A percentile compares a stretch with the other conserved stretches of the same genome.
Evolutionary conservation across 495 filamentous ascomycete species (phyloP).

Genomic region (Podospora sp.): DNA sequence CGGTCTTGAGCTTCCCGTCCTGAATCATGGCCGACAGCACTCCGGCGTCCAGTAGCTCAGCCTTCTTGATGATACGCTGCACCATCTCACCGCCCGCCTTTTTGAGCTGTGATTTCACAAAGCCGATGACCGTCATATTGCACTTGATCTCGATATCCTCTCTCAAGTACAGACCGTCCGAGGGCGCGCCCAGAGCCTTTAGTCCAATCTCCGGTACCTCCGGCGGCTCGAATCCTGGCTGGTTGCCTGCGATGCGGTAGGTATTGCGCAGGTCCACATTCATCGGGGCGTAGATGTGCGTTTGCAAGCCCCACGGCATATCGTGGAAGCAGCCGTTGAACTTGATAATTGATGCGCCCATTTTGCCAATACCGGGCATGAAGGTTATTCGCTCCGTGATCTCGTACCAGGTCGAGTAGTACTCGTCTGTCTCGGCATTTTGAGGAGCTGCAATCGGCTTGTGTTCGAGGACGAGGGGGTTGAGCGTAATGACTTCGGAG

Average conservation of each 20-base stretch:
- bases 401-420: constrained; percentile 72
- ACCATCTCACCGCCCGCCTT: constrained; percentile 67
- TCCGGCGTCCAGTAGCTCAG: constrained; percentile 54
- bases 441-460: constrained; percentile 63
- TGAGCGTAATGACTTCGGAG: constrained; percentile 72
- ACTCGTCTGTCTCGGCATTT: constrained; percentile 68
- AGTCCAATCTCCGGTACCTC: constrained; percentile 60
- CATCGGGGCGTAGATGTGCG: constrained; percentile 72
- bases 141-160: constrained; percentile 76
- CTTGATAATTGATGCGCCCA: constrained; percentile 63
- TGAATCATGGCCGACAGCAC: constrained; percentile 53
- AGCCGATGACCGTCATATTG: constrained; percentile 66
- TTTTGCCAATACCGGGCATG: constrained; percentile 61
- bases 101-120: constrained; percentile 72
- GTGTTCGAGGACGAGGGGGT: constrained; percentile 71
- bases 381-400: constrained; percentile 66
- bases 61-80: constrained; percentile 67
- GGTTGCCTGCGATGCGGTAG: constrained; percentile 60
- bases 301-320: constrained; percentile 67
- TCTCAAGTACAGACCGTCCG: constrained; percentile 69
- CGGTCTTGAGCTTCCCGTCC: constrained; percentile 52
- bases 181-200: constrained; percentile 52
- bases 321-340: constrained; percentile 81
- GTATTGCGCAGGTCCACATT: constrained; percentile 54
- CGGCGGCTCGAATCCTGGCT: constrained; percentile 61